Evolutionary conservation across 352 stramenopile genomes (phyloP), one percentile per base, ranked within the genome.

Genomic region (Phytopythium boreale): DNA sequence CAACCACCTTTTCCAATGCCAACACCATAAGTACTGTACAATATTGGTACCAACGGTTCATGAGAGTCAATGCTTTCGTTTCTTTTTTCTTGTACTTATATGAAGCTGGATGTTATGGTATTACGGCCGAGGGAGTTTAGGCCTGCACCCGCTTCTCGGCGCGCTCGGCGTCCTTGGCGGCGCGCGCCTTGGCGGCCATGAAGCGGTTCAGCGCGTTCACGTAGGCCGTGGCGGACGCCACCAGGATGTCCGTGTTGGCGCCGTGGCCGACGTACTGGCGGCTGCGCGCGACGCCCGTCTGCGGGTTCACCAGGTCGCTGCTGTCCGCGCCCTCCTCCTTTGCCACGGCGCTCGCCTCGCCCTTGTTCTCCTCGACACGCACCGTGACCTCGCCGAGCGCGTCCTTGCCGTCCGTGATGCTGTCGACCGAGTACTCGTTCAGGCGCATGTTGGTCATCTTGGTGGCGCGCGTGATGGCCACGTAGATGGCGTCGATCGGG

Each of bases 241-340:
- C 88, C 34, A 97, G 71, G 59, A 97, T 97, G 70, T 97, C 89
- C 37, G 84, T 95, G 79, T 97, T 94, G 37, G 89, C 88, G 49
- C 89, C 89, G 71, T 96, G 87, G 60, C 89, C 89, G 20, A 95
- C 89, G 70, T 95, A 97, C 69, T 95, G 89, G 59, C 87, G 85
- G 70, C 86, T 82, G 66, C 84, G 88, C 20, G 77, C 70, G 37
- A 88, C 72, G 66, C 85, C 88, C 10, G 89, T 96, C 81, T 97
- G 89, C 29, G 89, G 85, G 74, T 97, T 96, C 64, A 94, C 80
- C 47, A 94, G 74, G 56, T 85, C 82, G 53, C 79, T 76, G 31
- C 84, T 76, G 29, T 88, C 76, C 64, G 85, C 66, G 49, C 78
- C 67, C 62, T 82, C 66, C n/a, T 76, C 62, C 51, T 61, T 36